A percentile compares a stretch with the other conserved stretches of the same genome.
Conservation (phyloP, 163 green algal species). For the Scenedesmus sp. region DNA sequence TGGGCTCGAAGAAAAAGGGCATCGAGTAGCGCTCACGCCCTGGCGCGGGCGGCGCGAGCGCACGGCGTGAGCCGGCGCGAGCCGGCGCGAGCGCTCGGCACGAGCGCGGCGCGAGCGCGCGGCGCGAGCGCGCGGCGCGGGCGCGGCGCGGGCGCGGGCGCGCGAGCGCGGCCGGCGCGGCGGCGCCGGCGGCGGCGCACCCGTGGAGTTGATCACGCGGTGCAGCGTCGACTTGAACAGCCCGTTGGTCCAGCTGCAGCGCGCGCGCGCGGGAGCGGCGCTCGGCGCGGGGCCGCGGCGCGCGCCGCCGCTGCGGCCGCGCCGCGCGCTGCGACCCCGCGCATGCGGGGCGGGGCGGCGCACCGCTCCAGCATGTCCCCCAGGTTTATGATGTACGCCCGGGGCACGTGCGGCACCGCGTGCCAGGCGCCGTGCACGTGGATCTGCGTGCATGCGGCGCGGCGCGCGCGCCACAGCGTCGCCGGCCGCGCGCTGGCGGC, state of each 20-base stretch:
- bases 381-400: constrained; percentile 89
- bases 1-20: constrained; percentile 92
- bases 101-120: no score
- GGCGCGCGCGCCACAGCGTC: background rate
- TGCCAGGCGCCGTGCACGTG: constrained; percentile 56
- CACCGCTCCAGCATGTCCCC: constrained; percentile 91
- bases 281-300: background rate
- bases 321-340: background rate
- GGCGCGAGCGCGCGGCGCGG: no score
- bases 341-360: background rate
- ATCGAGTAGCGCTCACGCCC: constrained; percentile 65
- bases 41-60: no score
- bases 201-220: constrained; percentile 75
- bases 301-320: background rate
- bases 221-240: constrained; percentile 85
- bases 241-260: constrained; percentile 84
- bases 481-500: no score
- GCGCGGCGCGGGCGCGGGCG: no score
- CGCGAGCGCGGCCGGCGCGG: no score
- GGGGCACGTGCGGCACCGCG: constrained; percentile 57
- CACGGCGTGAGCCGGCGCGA: background rate
- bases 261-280: background rate
- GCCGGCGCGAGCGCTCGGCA: background rate
- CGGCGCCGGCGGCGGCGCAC: no score
- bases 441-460: constrained; percentile 55